A percentile compares a stretch with the other conserved stretches of the same genome.
phyloP scores from a whole-genome alignment of 768 basidiomycete genomes.

The Antrodiella citrinella region DNA sequence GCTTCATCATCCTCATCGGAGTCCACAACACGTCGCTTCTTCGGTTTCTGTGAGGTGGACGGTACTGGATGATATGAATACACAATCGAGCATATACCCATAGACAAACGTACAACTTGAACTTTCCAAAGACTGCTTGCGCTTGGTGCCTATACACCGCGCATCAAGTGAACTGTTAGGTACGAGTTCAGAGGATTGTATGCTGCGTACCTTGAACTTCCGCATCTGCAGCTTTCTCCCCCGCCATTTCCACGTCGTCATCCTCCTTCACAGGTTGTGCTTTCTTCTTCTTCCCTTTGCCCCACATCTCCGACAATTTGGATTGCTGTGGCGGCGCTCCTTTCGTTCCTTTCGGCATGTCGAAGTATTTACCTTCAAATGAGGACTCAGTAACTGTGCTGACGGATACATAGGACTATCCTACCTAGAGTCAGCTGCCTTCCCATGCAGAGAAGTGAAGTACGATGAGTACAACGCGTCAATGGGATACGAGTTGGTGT shows the following conservation, averaged over 20 bases:
- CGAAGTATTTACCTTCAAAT: constrained; percentile 62
- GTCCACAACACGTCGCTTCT: constrained; percentile 27
- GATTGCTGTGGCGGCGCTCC: constrained; percentile 67
- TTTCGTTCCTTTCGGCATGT: constrained; percentile 64
- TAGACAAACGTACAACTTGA: constrained; percentile 10
- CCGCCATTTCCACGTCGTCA: constrained; percentile 15
- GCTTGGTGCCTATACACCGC: constrained; percentile 25
- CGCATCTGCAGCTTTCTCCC: constrained; percentile 4
- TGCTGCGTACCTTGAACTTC: background rate
- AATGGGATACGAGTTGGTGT: background rate
- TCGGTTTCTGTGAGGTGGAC: constrained; percentile 11
- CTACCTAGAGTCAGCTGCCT: constrained; percentile 70
- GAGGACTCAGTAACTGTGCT: background rate
- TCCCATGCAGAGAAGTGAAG: constrained; percentile 35
- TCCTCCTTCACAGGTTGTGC: constrained; percentile 8
- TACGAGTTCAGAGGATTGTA: no score
- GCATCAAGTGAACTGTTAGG: no score
- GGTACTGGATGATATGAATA: background rate
- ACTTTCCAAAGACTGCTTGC: constrained; percentile 24
- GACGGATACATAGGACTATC: no score
- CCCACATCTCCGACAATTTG: constrained; percentile 74
- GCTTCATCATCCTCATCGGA: constrained; percentile 27
- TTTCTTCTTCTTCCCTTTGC: constrained; percentile 31
- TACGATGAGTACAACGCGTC: constrained; percentile 7
- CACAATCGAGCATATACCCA: background rate